A percentile compares a stretch with the other conserved stretches of the same genome.
phyloP scores from a whole-genome alignment of 495 filamentous ascomycete species.

The Penicillium ochrochloron region DNA sequence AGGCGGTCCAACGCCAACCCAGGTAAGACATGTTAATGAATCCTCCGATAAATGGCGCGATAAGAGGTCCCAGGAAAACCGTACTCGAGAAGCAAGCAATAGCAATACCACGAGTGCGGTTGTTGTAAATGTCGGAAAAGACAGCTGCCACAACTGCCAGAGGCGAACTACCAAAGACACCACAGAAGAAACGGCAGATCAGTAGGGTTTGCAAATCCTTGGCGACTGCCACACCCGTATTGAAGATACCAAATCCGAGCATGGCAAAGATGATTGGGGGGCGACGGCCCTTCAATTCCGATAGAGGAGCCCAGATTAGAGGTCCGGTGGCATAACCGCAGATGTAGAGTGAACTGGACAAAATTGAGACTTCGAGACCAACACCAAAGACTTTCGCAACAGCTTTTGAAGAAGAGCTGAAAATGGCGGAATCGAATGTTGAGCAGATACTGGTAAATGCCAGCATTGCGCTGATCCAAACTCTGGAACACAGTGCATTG shows the following conservation, averaged over 20 bases:
- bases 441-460: constrained; percentile 47
- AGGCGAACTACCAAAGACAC: constrained; percentile 69
- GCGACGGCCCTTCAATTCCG: constrained; percentile 64
- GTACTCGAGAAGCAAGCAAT: constrained; percentile 79
- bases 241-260: constrained; percentile 58
- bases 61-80: constrained; percentile 81
- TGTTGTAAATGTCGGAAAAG: constrained; percentile 89
- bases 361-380: constrained; percentile 52
- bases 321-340: constrained; percentile 64
- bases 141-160: constrained; percentile 86
- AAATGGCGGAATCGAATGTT: constrained; percentile 45
- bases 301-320: constrained; percentile 68
- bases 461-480: constrained; percentile 39
- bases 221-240: constrained; percentile 60
- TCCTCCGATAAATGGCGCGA: constrained; percentile 86
- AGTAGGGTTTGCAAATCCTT: constrained; percentile 64
- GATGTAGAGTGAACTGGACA: constrained; percentile 63
- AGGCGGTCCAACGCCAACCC: constrained; percentile 91
- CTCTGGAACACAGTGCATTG: constrained; percentile 14
- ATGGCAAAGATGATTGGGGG: constrained; percentile 60
- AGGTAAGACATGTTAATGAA: constrained; percentile 60
- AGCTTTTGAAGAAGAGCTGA: constrained; percentile 30
- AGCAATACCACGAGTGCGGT: constrained; percentile 70
- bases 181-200: constrained; percentile 70
- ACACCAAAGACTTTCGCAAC: constrained; percentile 51